phyloP scores from a whole-genome alignment of 2,329 filamentous ascomycete genomes.

The Aureobasidium sp. region DNA sequence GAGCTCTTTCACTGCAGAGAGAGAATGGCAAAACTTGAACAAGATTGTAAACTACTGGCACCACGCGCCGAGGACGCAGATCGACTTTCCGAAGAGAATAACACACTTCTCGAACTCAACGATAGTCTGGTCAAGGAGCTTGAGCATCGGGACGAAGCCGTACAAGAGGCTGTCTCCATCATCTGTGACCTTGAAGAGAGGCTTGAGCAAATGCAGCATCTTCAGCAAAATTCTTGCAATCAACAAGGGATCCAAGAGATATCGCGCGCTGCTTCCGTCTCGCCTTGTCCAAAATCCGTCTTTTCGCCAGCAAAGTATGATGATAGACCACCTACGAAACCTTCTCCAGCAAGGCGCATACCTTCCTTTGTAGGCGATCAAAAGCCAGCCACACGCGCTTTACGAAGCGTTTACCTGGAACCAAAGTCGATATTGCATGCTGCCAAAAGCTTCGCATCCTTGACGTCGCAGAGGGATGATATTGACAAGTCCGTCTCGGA shows the following conservation, averaged over 20 bases:
- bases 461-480: slow-evolving; percentile 26
- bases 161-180: slow-evolving; percentile 63
- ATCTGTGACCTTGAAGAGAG: slow-evolving; percentile 58
- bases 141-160: slow-evolving; percentile 61
- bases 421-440: slow-evolving; percentile 25
- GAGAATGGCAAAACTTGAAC: slow-evolving; percentile 53
- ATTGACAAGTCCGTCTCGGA: slow-evolving; percentile 22
- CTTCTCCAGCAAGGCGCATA: slow-evolving; percentile 20
- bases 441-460: slow-evolving; percentile 30
- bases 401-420: slow-evolving; percentile 30
- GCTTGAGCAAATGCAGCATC: slow-evolving; percentile 16
- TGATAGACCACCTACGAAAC: not conserved
- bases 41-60: slow-evolving; percentile 49
- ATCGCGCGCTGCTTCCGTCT: not conserved
- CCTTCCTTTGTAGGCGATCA: slow-evolving; percentile 27
- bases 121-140: slow-evolving; percentile 53
- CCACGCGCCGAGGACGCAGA: slow-evolving; percentile 37
- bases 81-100: slow-evolving; percentile 20
- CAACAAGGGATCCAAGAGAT: too few relatives aligned
- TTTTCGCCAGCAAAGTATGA: not conserved
- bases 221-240: not conserved
- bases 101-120: slow-evolving; percentile 52
- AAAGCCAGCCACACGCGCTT: slow-evolving; percentile 28
- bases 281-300: not conserved
- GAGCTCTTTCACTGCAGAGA: slow-evolving; percentile 64